These are phyloP conservation scores for Sesbania bispinosa DNA, from an alignment of 306 rosid species.

Conservation along the genomic window DNA sequence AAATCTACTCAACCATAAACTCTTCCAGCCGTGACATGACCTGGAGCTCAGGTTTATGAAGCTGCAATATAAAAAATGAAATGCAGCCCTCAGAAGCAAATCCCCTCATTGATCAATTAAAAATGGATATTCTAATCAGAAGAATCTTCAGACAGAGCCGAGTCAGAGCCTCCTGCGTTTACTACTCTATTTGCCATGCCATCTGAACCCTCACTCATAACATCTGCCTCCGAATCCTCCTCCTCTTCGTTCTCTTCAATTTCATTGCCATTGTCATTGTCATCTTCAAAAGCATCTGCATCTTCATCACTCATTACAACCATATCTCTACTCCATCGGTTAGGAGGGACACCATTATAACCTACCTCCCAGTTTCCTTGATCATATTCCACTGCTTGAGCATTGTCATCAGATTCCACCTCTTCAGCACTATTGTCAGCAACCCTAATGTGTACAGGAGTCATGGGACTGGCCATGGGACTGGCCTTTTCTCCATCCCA, in stretches of 20 bases:
- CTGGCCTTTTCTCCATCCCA: slow-evolving; percentile 69
- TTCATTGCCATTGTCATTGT: slow-evolving; percentile 50
- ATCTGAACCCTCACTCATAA: slow-evolving; percentile 72
- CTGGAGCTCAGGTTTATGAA: slow-evolving; percentile 25
- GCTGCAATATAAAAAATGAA: slow-evolving; percentile 51
- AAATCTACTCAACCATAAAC: slow-evolving; percentile 22
- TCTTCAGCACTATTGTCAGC: slow-evolving; percentile 56
- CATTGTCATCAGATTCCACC: slow-evolving; percentile 81
- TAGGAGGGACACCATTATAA: slow-evolving; percentile 49
- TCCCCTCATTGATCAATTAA: slow-evolving; percentile 27
- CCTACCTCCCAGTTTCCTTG: slow-evolving; percentile 86
- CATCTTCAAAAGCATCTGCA: slow-evolving; percentile 74
- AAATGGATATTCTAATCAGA: slow-evolving; percentile 52
- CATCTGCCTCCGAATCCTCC: slow-evolving; percentile 69
- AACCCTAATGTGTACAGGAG: slow-evolving; percentile 45
- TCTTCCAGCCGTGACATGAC: slow-evolving; percentile 25
- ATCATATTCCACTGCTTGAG: slow-evolving; percentile 71
- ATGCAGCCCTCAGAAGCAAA: slow-evolving; percentile 38
- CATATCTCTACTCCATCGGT: slow-evolving; percentile 58
- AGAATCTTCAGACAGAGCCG: slow-evolving; percentile 71
- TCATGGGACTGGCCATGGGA: slow-evolving; percentile 27
- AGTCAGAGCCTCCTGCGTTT: slow-evolving; percentile 64
- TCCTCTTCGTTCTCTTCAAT: slow-evolving; percentile 63
- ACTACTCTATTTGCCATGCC: slow-evolving; percentile 45
- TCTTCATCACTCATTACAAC: slow-evolving; percentile 76